Base-by-base conservation (phyloP, 2,329 filamentous ascomycete genomes). In the Phialophora expanda region DNA sequence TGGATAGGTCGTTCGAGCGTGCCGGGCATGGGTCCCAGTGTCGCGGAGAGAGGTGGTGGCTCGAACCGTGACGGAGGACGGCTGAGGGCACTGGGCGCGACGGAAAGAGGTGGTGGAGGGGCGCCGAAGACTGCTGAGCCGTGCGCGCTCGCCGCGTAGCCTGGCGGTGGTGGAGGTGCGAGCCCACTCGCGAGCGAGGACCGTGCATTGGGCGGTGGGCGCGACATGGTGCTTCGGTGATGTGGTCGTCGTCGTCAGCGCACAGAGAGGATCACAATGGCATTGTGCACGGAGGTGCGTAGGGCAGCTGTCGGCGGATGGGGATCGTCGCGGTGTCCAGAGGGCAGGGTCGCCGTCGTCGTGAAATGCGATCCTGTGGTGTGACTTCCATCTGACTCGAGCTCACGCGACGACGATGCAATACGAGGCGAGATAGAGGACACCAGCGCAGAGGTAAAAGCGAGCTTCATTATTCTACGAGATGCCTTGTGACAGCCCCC, bases 11-110 rank as follows among this genome's bases (percentile, higher is more conserved):
- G 61, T 32, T 69, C 66, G 12, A 66, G 55, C 2, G 71, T 71
- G 51, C 71, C 71, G 2, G 71, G 71, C 70, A 71, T 71, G 11
- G 71, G 71, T 4, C 66, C 71, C 26, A 64, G 26, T 1, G 71
- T 72, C 41, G 71, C 58, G 53, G 61, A 62, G 20, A 72, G 59
- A 12, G 71, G 70, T 50, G 70, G 71, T 14, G 71, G 71, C 50
- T 73, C 71, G 24, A 67, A 32, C n/a, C 71, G 70, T 28, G 65
- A 69, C 12, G 61, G 68, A 34, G 68, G 66, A 24, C 67, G 57
- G 41, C 65, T 67, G 4, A 61, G n/a, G 14, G 48, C 32, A 24
- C 44, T 61, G 11, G 65, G 60, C 8, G 63, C 69, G 5, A 44
- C 56, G 26, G 63, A 65, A 55, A 60, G 22, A 9, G 67, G 67